A percentile compares a stretch with the other conserved stretches of the same genome.
Conservation (phyloP, 2,329 filamentous ascomycete species). For the Bipolaris gigantea region DNA sequence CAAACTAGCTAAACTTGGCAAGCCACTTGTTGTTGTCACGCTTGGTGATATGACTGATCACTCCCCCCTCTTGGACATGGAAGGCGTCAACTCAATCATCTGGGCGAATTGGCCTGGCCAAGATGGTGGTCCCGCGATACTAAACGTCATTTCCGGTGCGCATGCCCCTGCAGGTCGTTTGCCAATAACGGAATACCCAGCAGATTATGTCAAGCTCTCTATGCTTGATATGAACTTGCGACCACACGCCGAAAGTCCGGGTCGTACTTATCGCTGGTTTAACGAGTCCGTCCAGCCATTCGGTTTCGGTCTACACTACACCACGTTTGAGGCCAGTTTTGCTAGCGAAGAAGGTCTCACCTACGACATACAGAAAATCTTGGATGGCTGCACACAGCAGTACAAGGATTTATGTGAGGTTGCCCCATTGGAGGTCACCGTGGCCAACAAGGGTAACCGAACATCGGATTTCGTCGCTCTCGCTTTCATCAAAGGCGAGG, state of each 20-base stretch:
- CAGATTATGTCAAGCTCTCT: conserved; percentile 54
- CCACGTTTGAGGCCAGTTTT: conserved; percentile 49
- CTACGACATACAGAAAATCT: conserved; percentile 44
- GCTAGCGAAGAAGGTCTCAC: background rate
- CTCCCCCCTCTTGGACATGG: conserved; percentile 52
- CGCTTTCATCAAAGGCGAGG: conserved; percentile 53
- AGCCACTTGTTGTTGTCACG: conserved; percentile 57
- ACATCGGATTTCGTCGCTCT: conserved; percentile 59
- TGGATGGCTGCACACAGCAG: conserved; percentile 39
- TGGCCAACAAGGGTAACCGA: conserved; percentile 53
- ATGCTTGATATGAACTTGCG: conserved; percentile 61
- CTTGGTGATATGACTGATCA: conserved; percentile 59
- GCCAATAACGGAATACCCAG: conserved; percentile 60
- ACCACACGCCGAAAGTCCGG: conserved; percentile 50
- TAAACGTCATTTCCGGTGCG: conserved; percentile 58
- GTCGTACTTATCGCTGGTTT: conserved; percentile 64
- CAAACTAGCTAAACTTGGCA: conserved; percentile 50
- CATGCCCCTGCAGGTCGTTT: conserved; percentile 57
- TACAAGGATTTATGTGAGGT: conserved; percentile 43
- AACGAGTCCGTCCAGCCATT: conserved; percentile 56
- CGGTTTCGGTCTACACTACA: conserved; percentile 62
- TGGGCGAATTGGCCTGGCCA: conserved; percentile 65
- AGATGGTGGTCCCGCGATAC: conserved; percentile 58
- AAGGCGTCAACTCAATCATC: conserved; percentile 55
- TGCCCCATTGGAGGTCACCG: conserved; percentile 41